Base-by-base conservation (phyloP, 1,139 yeast species). In the Geotrichum citri-aurantii region DNA sequence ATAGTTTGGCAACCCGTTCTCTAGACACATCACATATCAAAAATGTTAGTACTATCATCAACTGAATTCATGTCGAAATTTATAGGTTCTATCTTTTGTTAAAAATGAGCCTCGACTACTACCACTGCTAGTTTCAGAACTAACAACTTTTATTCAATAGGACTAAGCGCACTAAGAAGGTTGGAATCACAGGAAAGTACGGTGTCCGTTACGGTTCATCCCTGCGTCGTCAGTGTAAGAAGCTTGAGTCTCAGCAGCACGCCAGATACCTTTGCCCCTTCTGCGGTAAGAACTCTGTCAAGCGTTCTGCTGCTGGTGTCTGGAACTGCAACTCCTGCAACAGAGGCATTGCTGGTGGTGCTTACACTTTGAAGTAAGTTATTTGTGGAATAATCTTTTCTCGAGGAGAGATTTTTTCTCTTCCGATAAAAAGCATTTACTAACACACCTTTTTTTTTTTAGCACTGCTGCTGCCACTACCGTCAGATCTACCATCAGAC, bases 171-270 rank as follows among this genome's bases (percentile, higher is more conserved):
- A 93, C 99, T 75, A 93, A 93, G 96, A 93, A 93, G 92, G 99
- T 93, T 79, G 99, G 99, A 82, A 93, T 93, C 85, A 93, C 99
- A 81, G 99, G 99, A 86, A 95, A 95, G 86, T 93, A 90, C 87
- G 99, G 98, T 89, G 97, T 93, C 83, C 92, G 99, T 87, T 93
- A 93, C 84, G 98, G 99, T 92, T 93, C 99, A 75, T 95, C 99
- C 71, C 86, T 93, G 81, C 92, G 99, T 88, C 92, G 98, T 85
- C 97, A 91, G 83, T 89, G 96, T 85, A 92, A 92, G 88, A 93
- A 93, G 86, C 84, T 95, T 81, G 99, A 95, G 83, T 88, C 90
- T 75, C 97, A 91, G 82, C 97, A 92, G 80, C 99, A 93, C 82
- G 89, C 99, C 75, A 90, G 89, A 79, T 95, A 93, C 86, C 96